Evolutionary conservation across 225 moss, liverwort and hornwort genomes (phyloP).

Genomic region (Polytrichum formosum): DNA sequence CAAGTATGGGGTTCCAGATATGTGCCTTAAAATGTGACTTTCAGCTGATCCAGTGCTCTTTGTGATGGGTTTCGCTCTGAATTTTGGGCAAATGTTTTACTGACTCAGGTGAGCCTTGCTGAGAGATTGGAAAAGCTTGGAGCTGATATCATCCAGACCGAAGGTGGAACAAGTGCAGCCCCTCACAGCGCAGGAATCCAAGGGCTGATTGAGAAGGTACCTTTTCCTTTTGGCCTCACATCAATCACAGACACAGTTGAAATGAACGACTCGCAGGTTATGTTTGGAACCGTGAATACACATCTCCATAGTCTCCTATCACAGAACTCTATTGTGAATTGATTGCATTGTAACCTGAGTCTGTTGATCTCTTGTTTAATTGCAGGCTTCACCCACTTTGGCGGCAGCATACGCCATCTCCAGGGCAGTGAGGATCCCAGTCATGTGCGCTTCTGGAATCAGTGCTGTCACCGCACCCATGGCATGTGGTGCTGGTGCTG

Average conservation of each 20-base stretch:
- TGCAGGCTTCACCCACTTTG: conserved; percentile 90
- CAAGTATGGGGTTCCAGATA: neutral
- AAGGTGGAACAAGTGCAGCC: conserved; percentile 79
- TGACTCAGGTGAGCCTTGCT: conserved; percentile 70
- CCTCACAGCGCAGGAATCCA: conserved; percentile 74
- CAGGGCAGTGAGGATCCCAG: conserved; percentile 76
- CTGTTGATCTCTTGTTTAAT: too few species aligned
- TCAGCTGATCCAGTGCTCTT: neutral
- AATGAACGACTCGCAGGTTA: too few species aligned
- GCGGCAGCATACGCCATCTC: conserved; percentile 90
- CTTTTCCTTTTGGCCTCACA: neutral
- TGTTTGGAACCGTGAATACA: too few species aligned
- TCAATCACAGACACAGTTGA: neutral
- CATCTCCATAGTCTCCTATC: too few species aligned
- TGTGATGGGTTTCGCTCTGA: neutral
- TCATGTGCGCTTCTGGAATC: conserved; percentile 89
- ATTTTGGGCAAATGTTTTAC: too few species aligned
- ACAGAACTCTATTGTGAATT: too few species aligned
- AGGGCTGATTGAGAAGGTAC: conserved; percentile 87
- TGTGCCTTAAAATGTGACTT: too few species aligned
- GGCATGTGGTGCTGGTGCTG: conserved; percentile 89
- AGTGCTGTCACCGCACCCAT: conserved; percentile 87
- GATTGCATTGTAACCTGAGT: too few species aligned
- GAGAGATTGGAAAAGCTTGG: conserved; percentile 72
- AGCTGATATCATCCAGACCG: conserved; percentile 91